These are phyloP conservation scores for Daldinia childiae DNA, from an alignment of 495 filamentous ascomycete genomes.

Conservation along the genomic window DNA sequence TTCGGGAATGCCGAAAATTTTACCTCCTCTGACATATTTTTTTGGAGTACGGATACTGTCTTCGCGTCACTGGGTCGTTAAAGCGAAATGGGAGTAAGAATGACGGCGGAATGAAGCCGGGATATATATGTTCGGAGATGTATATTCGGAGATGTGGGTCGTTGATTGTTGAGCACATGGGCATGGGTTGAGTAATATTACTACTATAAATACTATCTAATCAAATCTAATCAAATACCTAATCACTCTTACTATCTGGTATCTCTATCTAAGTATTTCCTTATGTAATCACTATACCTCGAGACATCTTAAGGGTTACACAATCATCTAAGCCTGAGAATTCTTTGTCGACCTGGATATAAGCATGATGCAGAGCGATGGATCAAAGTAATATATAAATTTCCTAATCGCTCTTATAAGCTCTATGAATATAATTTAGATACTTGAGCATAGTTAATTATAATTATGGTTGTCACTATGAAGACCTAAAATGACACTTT, in stretches of 20 bases:
- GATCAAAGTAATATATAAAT: no score
- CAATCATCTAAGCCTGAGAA: background rate
- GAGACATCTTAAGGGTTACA: background rate
- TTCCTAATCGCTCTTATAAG: no score
- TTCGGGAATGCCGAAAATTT: constrained; percentile 4
- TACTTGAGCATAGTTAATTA: no score
- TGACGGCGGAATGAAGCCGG: background rate
- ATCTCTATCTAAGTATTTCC: background rate
- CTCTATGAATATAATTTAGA: no score
- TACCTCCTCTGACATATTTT: constrained; percentile 16
- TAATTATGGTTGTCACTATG: background rate
- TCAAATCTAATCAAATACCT: background rate
- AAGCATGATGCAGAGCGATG: no score
- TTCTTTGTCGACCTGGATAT: background rate
- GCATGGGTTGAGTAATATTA: background rate
- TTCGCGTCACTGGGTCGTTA: background rate
- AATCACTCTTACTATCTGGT: background rate
- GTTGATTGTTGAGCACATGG: background rate
- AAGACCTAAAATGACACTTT: background rate
- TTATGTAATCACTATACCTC: background rate
- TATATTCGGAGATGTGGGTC: background rate
- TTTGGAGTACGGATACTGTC: no score
- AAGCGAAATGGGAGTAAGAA: background rate
- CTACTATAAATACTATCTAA: background rate
- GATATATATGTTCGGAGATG: background rate